Conservation (phyloP, 805 yeast genomes). For the Tetrapisispora pingtungensis region DNA sequence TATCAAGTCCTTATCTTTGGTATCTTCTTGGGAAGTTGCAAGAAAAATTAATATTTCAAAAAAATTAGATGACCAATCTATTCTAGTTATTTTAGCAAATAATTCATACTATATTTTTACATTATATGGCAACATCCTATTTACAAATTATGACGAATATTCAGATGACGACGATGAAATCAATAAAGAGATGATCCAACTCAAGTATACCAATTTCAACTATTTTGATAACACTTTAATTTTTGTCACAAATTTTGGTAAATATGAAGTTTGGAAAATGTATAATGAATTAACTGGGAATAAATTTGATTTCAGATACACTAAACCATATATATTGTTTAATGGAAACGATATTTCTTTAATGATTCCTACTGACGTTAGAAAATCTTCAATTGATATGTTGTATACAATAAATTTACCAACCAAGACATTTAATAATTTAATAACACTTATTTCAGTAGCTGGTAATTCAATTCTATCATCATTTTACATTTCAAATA, state of each 20-base stretch:
- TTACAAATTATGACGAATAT: conserved; percentile 16
- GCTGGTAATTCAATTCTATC: conserved; percentile 19
- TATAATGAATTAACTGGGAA: conserved; percentile 19
- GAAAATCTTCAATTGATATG: conserved; percentile 13
- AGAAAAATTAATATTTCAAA: conserved; percentile 14
- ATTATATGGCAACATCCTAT: conserved; percentile 21
- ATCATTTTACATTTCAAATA: conserved; percentile 25
- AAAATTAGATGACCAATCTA: conserved; percentile 11
- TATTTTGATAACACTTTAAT: conserved; percentile 12
- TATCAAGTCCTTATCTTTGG: background rate
- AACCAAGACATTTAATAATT: conserved; percentile 25
- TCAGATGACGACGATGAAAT: conserved; percentile 2
- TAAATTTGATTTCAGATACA: conserved; percentile 15
- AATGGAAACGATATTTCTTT: conserved; percentile 22
- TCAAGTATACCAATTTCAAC: conserved; percentile 14
- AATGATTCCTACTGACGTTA: conserved; percentile 20
- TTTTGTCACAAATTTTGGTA: conserved; percentile 15
- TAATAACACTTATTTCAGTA: conserved; percentile 13
- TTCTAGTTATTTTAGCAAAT: conserved; percentile 14
- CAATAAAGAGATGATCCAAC: background rate
- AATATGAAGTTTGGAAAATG: conserved; percentile 20
- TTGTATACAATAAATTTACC: conserved; percentile 23
- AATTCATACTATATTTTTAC: conserved; percentile 18
- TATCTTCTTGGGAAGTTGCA: background rate
- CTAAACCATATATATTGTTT: conserved; percentile 14